Conservation (phyloP, 305 asterid species). For the Fraxinus greggii region DNA sequence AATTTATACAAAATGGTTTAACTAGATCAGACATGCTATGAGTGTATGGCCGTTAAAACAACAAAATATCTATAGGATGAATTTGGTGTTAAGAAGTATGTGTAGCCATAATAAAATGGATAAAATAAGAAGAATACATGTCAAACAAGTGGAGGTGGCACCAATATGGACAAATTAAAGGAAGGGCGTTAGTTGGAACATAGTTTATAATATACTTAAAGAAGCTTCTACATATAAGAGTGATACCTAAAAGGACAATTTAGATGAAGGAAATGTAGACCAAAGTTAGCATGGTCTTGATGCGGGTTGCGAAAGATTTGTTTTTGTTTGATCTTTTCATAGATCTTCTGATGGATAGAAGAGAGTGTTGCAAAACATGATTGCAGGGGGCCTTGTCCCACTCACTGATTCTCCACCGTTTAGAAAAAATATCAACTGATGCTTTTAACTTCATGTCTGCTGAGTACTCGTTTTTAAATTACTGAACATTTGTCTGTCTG, state of each 20-base stretch:
- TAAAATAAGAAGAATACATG: neutral
- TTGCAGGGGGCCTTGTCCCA: neutral
- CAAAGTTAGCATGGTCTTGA: neutral
- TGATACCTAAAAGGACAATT: neutral
- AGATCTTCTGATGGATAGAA: neutral
- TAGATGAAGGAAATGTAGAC: neutral
- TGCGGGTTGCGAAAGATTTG: neutral
- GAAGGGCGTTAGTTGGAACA: neutral
- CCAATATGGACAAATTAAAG: neutral
- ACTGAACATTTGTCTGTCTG: slow-evolving; percentile 18
- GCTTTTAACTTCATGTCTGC: slow-evolving; percentile 12
- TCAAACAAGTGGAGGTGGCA: neutral
- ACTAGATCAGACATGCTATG: neutral
- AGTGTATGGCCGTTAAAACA: neutral
- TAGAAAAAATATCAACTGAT: neutral
- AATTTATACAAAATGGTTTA: neutral
- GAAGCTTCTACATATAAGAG: neutral
- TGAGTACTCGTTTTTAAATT: slow-evolving; percentile 13
- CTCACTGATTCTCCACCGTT: neutral
- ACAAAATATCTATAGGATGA: neutral
- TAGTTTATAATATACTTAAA: neutral
- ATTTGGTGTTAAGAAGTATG: neutral
- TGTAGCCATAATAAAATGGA: neutral
- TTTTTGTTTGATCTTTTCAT: neutral
- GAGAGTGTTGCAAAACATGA: neutral